phyloP scores from a whole-genome alignment of 2,329 filamentous ascomycete species.

The Trichoderma citrinoviride region DNA sequence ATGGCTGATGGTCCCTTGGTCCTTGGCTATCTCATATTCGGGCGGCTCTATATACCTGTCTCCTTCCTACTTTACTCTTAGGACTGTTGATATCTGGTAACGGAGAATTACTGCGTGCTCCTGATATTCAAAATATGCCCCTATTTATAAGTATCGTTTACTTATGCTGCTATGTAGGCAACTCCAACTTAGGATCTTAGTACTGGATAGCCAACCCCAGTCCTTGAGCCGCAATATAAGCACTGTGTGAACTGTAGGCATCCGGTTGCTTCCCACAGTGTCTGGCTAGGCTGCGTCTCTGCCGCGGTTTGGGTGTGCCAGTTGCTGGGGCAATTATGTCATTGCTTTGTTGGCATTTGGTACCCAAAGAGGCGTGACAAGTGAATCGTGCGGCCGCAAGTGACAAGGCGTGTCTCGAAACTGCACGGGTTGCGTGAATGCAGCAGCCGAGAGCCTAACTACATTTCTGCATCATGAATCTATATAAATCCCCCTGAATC shows the following conservation, averaged over 20 bases:
- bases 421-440: constrained; percentile 25
- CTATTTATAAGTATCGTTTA: no score
- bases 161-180: no score
- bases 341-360: constrained; percentile 20
- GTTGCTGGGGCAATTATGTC: constrained; percentile 36
- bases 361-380: constrained; percentile 24
- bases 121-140: no score
- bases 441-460: constrained; percentile 23
- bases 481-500: constrained; percentile 33
- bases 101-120: no score
- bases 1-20: no score
- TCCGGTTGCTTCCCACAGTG: constrained; percentile 21
- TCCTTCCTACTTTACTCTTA: no score
- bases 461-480: constrained; percentile 35
- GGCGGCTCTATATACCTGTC: no score
- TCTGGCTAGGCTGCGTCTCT: constrained; percentile 2
- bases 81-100: no score
- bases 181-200: background rate
- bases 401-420: constrained; percentile 10
- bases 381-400: constrained; percentile 16
- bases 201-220: background rate
- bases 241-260: constrained; percentile 10
- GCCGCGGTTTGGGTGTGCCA: constrained; percentile 13
- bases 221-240: background rate
- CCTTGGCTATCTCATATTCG: no score